phyloP scores from a whole-genome alignment of 495 filamentous ascomycete genomes.

The Penicillium roqueforti region DNA sequence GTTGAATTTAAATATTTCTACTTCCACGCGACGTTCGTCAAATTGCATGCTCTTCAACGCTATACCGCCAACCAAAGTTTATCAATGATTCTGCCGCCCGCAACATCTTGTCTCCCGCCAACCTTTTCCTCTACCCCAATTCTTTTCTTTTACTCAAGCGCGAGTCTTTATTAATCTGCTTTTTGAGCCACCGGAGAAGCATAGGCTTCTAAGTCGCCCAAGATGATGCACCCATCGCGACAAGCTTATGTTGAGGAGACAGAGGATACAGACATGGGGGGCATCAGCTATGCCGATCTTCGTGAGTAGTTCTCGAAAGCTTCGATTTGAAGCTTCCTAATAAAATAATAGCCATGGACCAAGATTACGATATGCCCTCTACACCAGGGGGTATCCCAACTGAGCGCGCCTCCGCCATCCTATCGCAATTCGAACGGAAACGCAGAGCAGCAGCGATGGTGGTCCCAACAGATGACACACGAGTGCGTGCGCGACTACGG shows the following conservation, averaged over 20 bases:
- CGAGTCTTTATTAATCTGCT: neutral
- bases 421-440: constrained; percentile 87
- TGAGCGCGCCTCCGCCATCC: constrained; percentile 82
- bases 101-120: constrained; percentile 10
- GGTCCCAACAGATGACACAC: constrained; percentile 93
- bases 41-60: neutral
- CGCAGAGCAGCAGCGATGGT: constrained; percentile 81
- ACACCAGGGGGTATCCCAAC: constrained; percentile 71
- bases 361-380: constrained; percentile 76
- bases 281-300: constrained; percentile 73
- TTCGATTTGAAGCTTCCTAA: neutral
- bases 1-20: neutral
- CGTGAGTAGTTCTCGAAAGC: constrained; percentile 51
- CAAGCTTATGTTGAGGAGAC: constrained; percentile 95
- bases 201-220: constrained; percentile 22
- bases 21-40: no score
- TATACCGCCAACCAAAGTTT: constrained; percentile 8
- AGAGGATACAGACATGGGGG: constrained; percentile 63
- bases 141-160: neutral
- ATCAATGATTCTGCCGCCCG: constrained; percentile 27
- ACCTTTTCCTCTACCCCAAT: constrained; percentile 3
- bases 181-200: neutral
- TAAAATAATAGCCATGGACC: constrained; percentile 63
- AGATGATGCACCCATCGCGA: constrained; percentile 83
- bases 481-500: constrained; percentile 74